Evolutionary conservation across 495 filamentous ascomycete species (phyloP), one percentile per base, ranked within the genome.

Genomic region (Podospora anserina): DNA sequence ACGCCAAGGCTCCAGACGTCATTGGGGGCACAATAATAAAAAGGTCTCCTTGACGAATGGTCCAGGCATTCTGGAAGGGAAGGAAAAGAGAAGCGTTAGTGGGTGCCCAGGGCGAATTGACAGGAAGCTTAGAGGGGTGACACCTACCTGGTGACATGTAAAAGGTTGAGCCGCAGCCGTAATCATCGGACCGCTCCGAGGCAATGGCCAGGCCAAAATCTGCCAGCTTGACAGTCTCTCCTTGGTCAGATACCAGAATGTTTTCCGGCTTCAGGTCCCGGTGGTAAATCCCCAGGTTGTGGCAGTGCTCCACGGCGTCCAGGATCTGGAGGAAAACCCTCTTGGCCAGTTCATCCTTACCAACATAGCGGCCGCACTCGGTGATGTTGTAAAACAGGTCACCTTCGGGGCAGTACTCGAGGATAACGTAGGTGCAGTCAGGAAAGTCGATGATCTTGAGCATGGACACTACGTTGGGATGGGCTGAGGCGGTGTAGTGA

Each of bases 261-360:
- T 99, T 98, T 83, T 99, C 95, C 44, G 95, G 95, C 85, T 99
- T 99, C 62, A 99, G 83, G 78, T 99, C 95, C 79, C 95, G 87
- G 79, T 98, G 95, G 84, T 97, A 99, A 72, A 99, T 97, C 69
- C 94, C 93, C 69, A 92, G 78, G 71, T 86, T 87, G 81, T 99
- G 95, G 87, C 95, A 98, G 78, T 92, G 90, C 73, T 93, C 91
- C 72, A 99, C 96, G 80, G 95, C 96, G 86, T 97, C 93, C 87
- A 99, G 81, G 77, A 98, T 92, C 79, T 99, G 95, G 66, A 99
- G 89, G 79, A 97, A 98, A 61, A 92, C 91, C 64, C 84, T 85
- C 80, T 89, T 94, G 86, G 90, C 92, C 82, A 96, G 85, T 71
- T 85, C 81, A 81, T 99, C 96, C 83, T 97, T 94, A 78, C 92